phyloP scores from a whole-genome alignment of 352 stramenopile genomes.

The Phytophthora pluvialis region DNA sequence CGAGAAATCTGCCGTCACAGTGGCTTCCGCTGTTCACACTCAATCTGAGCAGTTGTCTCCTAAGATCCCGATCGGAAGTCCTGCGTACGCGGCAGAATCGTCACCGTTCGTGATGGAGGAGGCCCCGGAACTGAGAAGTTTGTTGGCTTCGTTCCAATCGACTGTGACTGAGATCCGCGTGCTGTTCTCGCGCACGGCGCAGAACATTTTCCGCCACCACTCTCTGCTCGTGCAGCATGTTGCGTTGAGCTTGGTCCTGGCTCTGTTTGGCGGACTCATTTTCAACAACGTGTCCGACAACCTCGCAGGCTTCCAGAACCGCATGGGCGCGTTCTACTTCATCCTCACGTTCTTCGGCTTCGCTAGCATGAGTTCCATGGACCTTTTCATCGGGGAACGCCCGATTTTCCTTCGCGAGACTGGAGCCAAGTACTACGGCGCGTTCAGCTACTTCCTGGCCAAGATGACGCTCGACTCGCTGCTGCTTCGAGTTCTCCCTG shows the following conservation, averaged over 20 bases:
- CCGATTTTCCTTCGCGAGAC: slow-evolving; percentile 82
- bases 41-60: slow-evolving; percentile 21
- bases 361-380: slow-evolving; percentile 86
- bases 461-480: slow-evolving; percentile 82
- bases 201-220: slow-evolving; percentile 78
- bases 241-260: slow-evolving; percentile 59
- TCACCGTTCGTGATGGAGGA: slow-evolving; percentile 68
- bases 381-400: slow-evolving; percentile 79
- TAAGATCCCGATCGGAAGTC: slow-evolving; percentile 39
- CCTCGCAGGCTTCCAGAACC: slow-evolving; percentile 86
- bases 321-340: slow-evolving; percentile 86
- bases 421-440: slow-evolving; percentile 79
- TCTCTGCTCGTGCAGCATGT: slow-evolving; percentile 76
- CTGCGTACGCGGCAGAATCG: slow-evolving; percentile 38
- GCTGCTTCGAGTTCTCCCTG: slow-evolving; percentile 74
- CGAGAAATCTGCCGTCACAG: too few relatives aligned
- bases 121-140: neutral
- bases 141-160: slow-evolving; percentile 37
- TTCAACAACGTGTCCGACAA: slow-evolving; percentile 87
- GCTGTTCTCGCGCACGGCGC: slow-evolving; percentile 67
- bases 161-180: slow-evolving; percentile 69
- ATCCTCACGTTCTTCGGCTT: slow-evolving; percentile 89
- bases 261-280: slow-evolving; percentile 71
- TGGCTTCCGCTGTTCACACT: neutral
- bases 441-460: slow-evolving; percentile 82